Conservation (phyloP, 2,329 filamentous ascomycete species). For the Helotiales sp. region DNA sequence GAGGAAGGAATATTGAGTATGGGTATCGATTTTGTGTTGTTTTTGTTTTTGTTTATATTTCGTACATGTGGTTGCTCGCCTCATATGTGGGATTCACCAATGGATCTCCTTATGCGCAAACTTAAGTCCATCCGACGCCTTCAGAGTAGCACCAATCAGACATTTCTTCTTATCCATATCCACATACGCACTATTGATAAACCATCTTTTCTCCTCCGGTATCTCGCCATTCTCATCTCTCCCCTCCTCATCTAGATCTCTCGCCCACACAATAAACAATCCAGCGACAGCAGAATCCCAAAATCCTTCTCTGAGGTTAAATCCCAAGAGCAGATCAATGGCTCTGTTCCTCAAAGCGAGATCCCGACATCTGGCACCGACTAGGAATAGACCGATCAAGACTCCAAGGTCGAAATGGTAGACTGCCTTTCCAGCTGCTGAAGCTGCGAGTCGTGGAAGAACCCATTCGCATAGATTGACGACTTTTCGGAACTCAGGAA, state of each 20-base stretch:
- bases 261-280: slow-evolving; percentile 1
- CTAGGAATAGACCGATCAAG: slow-evolving; percentile 5
- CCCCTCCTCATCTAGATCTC: slow-evolving; percentile 17
- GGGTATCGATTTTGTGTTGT: neutral
- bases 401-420: slow-evolving; percentile 22
- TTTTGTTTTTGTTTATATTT: neutral
- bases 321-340: neutral
- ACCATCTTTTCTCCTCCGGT: slow-evolving; percentile 18
- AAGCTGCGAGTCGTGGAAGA: slow-evolving; percentile 9
- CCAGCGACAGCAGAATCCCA: slow-evolving; percentile 13
- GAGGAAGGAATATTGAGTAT: neutral
- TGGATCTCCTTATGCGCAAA: slow-evolving; percentile 5
- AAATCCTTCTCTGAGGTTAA: slow-evolving; percentile 19
- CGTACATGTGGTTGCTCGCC: neutral
- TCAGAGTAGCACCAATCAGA: slow-evolving; percentile 13
- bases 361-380: slow-evolving; percentile 15
- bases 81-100: neutral
- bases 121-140: neutral
- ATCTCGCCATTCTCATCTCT: slow-evolving; percentile 22
- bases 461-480: slow-evolving; percentile 9
- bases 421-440: neutral
- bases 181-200: slow-evolving; percentile 14
- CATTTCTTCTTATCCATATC: slow-evolving; percentile 11
- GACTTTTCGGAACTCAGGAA: slow-evolving; percentile 20
- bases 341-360: slow-evolving; percentile 6